Conservation (phyloP, 805 yeast species). For the Candida methanosorbosa region DNA sequence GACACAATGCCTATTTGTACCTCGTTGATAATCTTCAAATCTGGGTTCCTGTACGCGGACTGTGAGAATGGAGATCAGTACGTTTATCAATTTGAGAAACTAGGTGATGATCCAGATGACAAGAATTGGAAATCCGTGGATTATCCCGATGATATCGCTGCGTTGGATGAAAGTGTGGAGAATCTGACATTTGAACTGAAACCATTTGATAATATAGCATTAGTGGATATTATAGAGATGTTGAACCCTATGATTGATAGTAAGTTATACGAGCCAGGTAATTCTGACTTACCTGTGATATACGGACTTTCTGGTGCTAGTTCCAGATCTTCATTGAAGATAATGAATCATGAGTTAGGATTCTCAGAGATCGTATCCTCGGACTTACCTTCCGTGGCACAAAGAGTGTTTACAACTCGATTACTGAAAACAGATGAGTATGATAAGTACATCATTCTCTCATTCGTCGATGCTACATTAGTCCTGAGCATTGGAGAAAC, state of each 20-base stretch:
- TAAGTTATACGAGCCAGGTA: constrained; percentile 24
- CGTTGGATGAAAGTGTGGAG: constrained; percentile 10
- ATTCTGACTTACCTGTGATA: constrained; percentile 29
- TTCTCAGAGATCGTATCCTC: constrained; percentile 61
- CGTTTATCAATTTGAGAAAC: constrained; percentile 69
- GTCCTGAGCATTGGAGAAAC: constrained; percentile 73
- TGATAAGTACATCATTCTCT: constrained; percentile 59
- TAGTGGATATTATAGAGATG: constrained; percentile 41
- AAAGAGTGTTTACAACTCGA: constrained; percentile 57
- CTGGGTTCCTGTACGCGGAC: constrained; percentile 71
- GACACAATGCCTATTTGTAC: constrained; percentile 63
- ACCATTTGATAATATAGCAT: constrained; percentile 45
- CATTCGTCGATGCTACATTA: constrained; percentile 59
- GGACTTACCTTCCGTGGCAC: constrained; percentile 61
- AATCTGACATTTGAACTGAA: constrained; percentile 21
- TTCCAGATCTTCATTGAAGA: constrained; percentile 37
- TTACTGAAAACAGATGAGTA: constrained; percentile 30
- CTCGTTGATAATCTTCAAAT: constrained; percentile 50
- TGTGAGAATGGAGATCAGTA: constrained; percentile 53
- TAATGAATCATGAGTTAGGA: constrained; percentile 48
- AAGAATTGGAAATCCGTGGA: constrained; percentile 23
- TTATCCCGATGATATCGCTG: constrained; percentile 25
- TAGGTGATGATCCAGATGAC: constrained; percentile 48
- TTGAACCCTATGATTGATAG: constrained; percentile 47
- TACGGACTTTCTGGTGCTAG: constrained; percentile 34